Base-by-base conservation (phyloP, 2,329 filamentous ascomycete species). In the Paradendryphiella salina region DNA sequence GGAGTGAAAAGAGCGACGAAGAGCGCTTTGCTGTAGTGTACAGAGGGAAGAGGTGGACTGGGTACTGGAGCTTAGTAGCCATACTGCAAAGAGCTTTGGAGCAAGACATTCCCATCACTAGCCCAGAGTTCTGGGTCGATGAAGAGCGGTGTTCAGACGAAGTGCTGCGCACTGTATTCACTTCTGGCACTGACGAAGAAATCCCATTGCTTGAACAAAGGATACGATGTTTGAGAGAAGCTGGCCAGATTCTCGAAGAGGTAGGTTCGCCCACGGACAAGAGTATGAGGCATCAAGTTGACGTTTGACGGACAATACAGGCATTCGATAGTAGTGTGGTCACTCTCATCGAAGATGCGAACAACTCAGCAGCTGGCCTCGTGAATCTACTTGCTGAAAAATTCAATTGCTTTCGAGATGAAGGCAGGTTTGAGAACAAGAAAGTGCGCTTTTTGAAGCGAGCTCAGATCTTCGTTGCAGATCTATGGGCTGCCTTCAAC, bases 401-500 rank as follows among this genome's bases (percentile, higher is more conserved):
- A 66, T 96, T 99, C 68, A 72, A 82, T 18, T 95, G 89, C 74
- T 96, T 99, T 76, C 81, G 87, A 17, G 94, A 99, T 66, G 88
- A 92, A 68, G 83, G 85, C 49, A 74, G 69, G 3, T 96, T 91
- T 68, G 85, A 93, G 45, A 85, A 85, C 8, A 85, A 86, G 36
- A 82, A 80, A 49, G 85, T 99, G 2, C 87, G 90, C 11, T 82
- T 99, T 56, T 85, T 96, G 69, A 99, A 99, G 76, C 85, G 95
- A 9, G 92, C 94, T 1, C 94, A 99, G 74, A 99, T 99, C 53
- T 82, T 97, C 15, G 92, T 96, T 2, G 95, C 95, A 17, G 94
- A 99, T 72, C 72, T 97, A 1, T 99, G 95, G 95, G 95, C 94
- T 4, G 95, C 91, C 57, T 97, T 97, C 71, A 84, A 93, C 45